Base-by-base conservation (phyloP, 2,329 filamentous ascomycete genomes). In the Pyrenochaeta sp. region DNA sequence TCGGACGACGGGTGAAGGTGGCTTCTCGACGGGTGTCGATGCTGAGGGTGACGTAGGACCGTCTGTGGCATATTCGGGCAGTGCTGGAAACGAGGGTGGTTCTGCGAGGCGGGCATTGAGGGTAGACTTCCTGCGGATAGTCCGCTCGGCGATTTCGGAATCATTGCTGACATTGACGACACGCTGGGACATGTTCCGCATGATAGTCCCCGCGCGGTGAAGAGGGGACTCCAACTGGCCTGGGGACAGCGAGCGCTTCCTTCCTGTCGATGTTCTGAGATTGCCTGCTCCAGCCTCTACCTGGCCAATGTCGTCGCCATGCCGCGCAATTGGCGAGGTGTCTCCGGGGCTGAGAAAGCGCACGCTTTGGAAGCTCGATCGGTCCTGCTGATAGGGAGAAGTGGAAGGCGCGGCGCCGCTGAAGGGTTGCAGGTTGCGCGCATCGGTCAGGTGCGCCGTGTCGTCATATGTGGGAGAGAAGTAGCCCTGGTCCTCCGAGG, bases 151-250 rank as follows among this genome's bases (percentile, higher is more conserved):
- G 14, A 89, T 76, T 59, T 96, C 90, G 4, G 87, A 87, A 63
- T 97, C 94, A 66, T 96, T 96, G 72, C 91, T 96, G 60, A 99
- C 83, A 65, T 97, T 97, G 64, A 99, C 94, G 42, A 99, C 92
- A 76, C 94, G 90, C 74, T 96, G 92, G 21, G 95, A 97, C 85
- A 99, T 96, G 56, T 84, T 85, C 53, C 78, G 71, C 64, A 81
- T 65, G 63, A 81, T 76, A 47, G 76, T 78, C 17, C 76, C 73
- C 26, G 77, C 79, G 42, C 79, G 68, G 31, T 72, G 68, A 32
- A 82, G 65, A 15, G 78, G 74, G 26, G 77, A 79, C 24, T 73
- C 73, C 11, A 70, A 65, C 13, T 68, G 65, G 24, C 71, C 68
- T 9, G 77, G 73, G 30, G 77, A 78, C 13, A 77, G 63, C 6